These are phyloP conservation scores for Rubus parviflorus DNA, from an alignment of 306 rosid species.

Conservation along the genomic window DNA sequence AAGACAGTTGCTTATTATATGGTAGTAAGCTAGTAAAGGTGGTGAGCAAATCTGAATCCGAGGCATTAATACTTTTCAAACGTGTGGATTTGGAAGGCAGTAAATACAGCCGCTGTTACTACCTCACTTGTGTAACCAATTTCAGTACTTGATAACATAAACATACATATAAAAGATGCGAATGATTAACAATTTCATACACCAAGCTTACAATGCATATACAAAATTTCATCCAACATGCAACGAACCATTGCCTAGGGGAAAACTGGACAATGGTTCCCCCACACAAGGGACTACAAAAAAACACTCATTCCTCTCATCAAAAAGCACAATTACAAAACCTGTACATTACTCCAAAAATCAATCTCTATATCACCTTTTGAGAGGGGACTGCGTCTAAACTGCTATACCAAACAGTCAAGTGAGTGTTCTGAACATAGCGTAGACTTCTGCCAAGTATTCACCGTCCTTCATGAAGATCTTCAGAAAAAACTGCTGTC, in stretches of 20 bases:
- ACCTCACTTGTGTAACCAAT: not conserved
- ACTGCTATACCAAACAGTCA: constrained; percentile 17
- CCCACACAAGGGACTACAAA: constrained; percentile 29
- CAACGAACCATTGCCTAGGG: constrained; percentile 34
- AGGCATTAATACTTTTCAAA: too few species aligned
- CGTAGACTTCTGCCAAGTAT: constrained; percentile 13
- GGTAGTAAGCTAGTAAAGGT: too few species aligned
- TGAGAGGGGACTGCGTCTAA: constrained; percentile 23
- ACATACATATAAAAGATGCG: not conserved
- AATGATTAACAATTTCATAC: constrained; percentile 10
- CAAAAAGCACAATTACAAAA: constrained; percentile 29
- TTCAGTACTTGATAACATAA: too few species aligned
- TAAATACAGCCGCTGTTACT: not conserved
- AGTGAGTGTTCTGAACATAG: constrained; percentile 15
- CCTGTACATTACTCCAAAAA: constrained; percentile 31
- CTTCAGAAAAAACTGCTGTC: constrained; percentile 90
- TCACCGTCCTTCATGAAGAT: constrained; percentile 97
- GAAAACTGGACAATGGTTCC: constrained; percentile 29
- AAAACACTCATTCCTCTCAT: constrained; percentile 21
- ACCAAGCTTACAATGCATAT: constrained; percentile 27
- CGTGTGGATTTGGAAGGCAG: not conserved
- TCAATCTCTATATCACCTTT: constrained; percentile 20
- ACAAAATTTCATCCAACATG: constrained; percentile 53
- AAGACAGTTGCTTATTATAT: too few species aligned
- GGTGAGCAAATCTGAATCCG: too few species aligned